Evolutionary conservation across 306 rosid genomes (phyloP).

Genomic region (Quercus suber): DNA sequence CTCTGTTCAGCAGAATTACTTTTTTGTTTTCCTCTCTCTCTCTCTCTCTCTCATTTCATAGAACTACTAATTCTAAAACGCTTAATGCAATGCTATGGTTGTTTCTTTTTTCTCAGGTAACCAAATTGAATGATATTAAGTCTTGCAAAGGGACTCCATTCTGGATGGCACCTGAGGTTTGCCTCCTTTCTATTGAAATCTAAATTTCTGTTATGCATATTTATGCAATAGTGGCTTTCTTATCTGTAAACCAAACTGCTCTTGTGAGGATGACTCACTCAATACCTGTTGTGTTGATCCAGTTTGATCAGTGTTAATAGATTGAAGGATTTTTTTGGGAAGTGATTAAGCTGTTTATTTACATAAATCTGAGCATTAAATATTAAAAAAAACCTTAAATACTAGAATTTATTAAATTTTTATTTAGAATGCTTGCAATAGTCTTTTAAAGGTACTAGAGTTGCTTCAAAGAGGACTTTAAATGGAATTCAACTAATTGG

Average conservation of each 20-base stretch:
- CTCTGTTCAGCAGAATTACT: constrained; percentile 7
- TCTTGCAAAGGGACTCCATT: constrained; percentile 57
- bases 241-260: background rate
- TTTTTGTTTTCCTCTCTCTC: background rate
- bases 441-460: no score
- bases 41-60: background rate
- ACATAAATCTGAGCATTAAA: background rate
- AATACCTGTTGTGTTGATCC: background rate
- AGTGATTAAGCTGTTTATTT: background rate
- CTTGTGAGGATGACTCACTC: background rate
- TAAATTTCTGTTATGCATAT: background rate
- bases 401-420: background rate
- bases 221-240: background rate
- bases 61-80: constrained; percentile 1
- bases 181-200: constrained; percentile 16
- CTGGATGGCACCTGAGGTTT: constrained; percentile 64
- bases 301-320: background rate
- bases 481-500: background rate
- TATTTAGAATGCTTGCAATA: background rate
- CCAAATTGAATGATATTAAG: constrained; percentile 52
- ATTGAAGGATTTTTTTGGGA: background rate
- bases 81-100: constrained; percentile 5
- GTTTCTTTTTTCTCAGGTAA: constrained; percentile 40
- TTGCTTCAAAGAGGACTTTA: background rate
- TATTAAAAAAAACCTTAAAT: background rate